phyloP scores from a whole-genome alignment of 83 land plant genomes.

The Picea engelmannii region DNA sequence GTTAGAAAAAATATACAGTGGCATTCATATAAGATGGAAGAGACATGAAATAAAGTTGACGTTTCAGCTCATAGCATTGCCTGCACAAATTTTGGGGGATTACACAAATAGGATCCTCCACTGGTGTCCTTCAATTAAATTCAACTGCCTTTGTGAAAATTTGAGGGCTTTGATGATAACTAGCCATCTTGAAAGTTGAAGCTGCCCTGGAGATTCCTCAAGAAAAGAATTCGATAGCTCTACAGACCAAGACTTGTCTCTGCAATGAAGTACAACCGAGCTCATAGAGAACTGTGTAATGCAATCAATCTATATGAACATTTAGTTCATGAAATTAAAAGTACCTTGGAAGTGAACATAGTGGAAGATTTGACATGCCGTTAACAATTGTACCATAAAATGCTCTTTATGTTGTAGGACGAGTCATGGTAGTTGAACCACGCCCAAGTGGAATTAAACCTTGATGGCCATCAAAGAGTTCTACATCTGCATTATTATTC shows the following conservation, averaged over 20 bases:
- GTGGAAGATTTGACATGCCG: neutral
- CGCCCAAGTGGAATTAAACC: slow-evolving; percentile 65
- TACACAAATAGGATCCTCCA: neutral
- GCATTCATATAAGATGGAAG: neutral
- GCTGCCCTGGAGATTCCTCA: neutral
- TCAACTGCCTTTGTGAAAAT: neutral
- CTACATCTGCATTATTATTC: slow-evolving; percentile 34
- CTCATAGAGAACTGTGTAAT: neutral
- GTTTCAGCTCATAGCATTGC: neutral
- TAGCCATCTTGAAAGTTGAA: neutral
- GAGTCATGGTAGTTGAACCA: slow-evolving; percentile 88
- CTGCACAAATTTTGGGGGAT: neutral
- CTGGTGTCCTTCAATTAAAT: too few species aligned
- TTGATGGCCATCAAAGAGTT: slow-evolving; percentile 24
- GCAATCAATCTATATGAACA: neutral
- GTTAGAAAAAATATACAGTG: slow-evolving; percentile 1
- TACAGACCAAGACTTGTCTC: neutral
- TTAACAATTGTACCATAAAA: neutral
- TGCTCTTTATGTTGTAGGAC: slow-evolving; percentile 73
- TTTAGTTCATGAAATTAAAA: neutral
- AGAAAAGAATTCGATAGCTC: neutral
- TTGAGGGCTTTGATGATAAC: neutral
- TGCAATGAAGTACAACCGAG: neutral
- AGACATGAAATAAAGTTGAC: neutral
- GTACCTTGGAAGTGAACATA: slow-evolving; percentile 2